These are phyloP conservation scores for Knufia fluminis DNA, from an alignment of 2,329 filamentous ascomycete species.

Conservation along the genomic window DNA sequence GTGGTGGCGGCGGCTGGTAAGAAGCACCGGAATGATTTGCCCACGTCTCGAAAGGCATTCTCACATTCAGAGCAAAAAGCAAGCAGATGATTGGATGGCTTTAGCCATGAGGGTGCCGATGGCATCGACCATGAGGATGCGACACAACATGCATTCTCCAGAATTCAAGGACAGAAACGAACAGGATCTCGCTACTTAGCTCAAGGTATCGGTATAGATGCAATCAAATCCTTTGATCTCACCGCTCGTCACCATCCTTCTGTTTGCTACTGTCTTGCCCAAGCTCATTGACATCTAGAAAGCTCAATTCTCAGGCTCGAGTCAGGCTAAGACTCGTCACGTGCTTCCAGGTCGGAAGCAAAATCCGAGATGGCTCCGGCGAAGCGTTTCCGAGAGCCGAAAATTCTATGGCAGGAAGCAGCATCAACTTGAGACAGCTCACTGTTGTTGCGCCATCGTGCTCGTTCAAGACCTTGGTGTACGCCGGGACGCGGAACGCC, in stretches of 20 bases:
- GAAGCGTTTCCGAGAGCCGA: not conserved
- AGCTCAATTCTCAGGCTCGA: no score
- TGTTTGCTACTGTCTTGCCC: no score
- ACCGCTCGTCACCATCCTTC: no score
- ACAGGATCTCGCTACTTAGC: no score
- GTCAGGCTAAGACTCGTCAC: not conserved
- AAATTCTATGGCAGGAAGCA: not conserved
- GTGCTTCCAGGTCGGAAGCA: not conserved
- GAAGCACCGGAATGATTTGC: not conserved
- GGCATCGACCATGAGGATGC: not conserved
- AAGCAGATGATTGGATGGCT: not conserved
- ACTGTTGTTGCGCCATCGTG: not conserved
- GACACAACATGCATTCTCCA: not conserved
- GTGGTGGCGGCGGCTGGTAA: not conserved
- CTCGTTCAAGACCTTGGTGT: no score
- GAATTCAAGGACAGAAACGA: not conserved
- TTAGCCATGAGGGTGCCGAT: slow-evolving; percentile 2
- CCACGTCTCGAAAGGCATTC: no score
- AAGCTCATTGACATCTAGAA: no score
- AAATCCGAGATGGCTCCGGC: not conserved
- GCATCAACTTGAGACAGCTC: not conserved
- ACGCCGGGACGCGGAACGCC: no score
- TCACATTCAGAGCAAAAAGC: no score
- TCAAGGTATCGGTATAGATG: no score
- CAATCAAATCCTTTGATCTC: no score